Evolutionary conservation across 73 alveolate genomes (phyloP).

Genomic region (Breviolum minutum): DNA sequence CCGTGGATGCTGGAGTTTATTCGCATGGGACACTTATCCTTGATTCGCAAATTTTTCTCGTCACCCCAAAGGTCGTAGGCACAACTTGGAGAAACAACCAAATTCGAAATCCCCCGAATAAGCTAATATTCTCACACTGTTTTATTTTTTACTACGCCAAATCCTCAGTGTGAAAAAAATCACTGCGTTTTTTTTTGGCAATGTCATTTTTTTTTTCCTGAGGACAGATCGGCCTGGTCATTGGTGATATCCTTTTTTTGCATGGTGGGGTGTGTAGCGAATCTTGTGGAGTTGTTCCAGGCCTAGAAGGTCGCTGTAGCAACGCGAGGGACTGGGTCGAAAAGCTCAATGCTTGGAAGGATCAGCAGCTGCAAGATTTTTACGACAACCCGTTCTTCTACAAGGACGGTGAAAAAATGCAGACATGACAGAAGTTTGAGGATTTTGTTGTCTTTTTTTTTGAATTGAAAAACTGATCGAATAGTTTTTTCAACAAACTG

Average conservation of each 20-base stretch:
- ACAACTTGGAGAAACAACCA: too few species aligned
- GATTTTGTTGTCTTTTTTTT: not conserved
- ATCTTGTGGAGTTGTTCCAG: constrained; percentile 40
- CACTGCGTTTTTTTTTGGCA: too few species aligned
- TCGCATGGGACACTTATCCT: not conserved
- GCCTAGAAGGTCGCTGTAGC: constrained; percentile 26
- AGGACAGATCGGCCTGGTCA: constrained; percentile 41
- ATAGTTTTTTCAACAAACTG: not conserved
- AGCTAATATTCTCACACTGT: too few species aligned
- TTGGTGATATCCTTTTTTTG: constrained; percentile 61
- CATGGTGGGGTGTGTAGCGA: constrained; percentile 58
- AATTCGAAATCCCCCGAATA: too few species aligned
- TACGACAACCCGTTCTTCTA: not conserved
- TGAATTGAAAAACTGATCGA: not conserved
- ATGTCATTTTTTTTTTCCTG: too few species aligned
- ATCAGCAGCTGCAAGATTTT: constrained; percentile 21
- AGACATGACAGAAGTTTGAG: not conserved
- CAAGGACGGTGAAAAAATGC: not conserved
- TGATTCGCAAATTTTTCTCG: not conserved
- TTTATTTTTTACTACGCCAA: too few species aligned
- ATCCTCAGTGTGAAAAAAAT: too few species aligned
- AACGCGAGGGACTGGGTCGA: constrained; percentile 3
- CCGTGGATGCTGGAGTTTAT: constrained; percentile 91
- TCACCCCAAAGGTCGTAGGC: too few species aligned
- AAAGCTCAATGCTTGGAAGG: constrained; percentile 44